phyloP scores from a whole-genome alignment of 1,284 basidiomycete genomes.

The Bondarzewia mesenterica region DNA sequence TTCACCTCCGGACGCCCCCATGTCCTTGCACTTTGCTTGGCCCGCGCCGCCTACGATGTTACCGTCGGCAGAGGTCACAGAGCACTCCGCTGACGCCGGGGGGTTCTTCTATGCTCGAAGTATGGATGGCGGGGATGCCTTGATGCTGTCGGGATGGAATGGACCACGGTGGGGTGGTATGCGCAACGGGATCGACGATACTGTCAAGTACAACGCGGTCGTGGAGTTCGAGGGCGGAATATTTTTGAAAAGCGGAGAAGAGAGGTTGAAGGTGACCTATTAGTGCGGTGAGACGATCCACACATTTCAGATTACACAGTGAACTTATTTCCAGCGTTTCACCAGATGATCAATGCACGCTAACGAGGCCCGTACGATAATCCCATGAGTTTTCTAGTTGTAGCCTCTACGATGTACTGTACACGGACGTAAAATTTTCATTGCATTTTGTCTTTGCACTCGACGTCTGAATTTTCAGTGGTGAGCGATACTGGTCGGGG shows the following conservation, averaged over 20 bases:
- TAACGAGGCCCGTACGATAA: no score
- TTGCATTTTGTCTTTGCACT: no score
- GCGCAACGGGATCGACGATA: slow-evolving; percentile 9
- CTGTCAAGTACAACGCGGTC: slow-evolving; percentile 5
- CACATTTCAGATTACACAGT: no score
- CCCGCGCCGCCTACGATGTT: slow-evolving; percentile 4
- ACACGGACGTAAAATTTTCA: no score
- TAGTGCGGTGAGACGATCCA: not conserved
- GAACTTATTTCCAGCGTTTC: no score
- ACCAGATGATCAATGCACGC: no score
- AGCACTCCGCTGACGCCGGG: slow-evolving; percentile 1
- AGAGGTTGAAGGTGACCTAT: slow-evolving; percentile 2
- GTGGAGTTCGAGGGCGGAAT: slow-evolving; percentile 9
- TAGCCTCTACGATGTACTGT: no score
- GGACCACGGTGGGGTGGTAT: slow-evolving; percentile 6
- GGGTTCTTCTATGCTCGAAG: slow-evolving; percentile 4
- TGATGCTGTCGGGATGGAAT: slow-evolving; percentile 6
- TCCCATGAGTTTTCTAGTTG: no score
- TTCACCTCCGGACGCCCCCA: slow-evolving; percentile 4
- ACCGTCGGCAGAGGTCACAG: slow-evolving; percentile 1
- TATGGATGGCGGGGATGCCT: slow-evolving; percentile 1
- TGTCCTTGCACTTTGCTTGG: slow-evolving; percentile 6
- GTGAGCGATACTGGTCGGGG: no score
- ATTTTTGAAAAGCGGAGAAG: slow-evolving; percentile 3
- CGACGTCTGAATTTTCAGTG: no score